Conservation (phyloP, 768 basidiomycete species). For the Phaeotremella fagi region DNA sequence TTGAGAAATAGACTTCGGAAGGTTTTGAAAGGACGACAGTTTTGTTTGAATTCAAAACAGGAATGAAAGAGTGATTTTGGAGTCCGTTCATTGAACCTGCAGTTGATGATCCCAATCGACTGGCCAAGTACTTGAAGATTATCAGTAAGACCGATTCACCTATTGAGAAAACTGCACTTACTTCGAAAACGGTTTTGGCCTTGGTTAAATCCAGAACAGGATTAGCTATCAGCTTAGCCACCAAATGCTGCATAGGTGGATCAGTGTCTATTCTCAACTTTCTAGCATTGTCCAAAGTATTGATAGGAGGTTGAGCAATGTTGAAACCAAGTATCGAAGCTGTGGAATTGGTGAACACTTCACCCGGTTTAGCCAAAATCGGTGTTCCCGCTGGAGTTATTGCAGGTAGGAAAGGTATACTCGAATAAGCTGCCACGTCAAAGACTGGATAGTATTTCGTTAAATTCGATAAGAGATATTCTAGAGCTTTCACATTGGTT, state of each 20-base stretch:
- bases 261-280: constrained; percentile 68
- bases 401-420: constrained; percentile 75
- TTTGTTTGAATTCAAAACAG: constrained; percentile 44
- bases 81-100: constrained; percentile 56
- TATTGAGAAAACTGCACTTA: constrained; percentile 44
- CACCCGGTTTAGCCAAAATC: constrained; percentile 60
- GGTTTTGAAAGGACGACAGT: constrained; percentile 19
- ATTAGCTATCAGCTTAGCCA: constrained; percentile 58
- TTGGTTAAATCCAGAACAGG: constrained; percentile 57
- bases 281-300: constrained; percentile 52
- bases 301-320: constrained; percentile 51
- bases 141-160: not conserved
- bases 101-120: constrained; percentile 27
- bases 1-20: constrained; percentile 42
- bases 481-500: constrained; percentile 57
- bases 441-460: constrained; percentile 53
- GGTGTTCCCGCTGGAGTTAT: constrained; percentile 53
- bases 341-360: constrained; percentile 65
- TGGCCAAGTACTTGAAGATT: constrained; percentile 25
- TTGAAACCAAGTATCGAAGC: constrained; percentile 75
- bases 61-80: constrained; percentile 63
- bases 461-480: constrained; percentile 76
- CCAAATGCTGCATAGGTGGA: constrained; percentile 61
- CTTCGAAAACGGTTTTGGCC: constrained; percentile 67
- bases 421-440: constrained; percentile 38